Base-by-base conservation (phyloP, 2,329 filamentous ascomycete genomes). In the Apiospora malaysiana region DNA sequence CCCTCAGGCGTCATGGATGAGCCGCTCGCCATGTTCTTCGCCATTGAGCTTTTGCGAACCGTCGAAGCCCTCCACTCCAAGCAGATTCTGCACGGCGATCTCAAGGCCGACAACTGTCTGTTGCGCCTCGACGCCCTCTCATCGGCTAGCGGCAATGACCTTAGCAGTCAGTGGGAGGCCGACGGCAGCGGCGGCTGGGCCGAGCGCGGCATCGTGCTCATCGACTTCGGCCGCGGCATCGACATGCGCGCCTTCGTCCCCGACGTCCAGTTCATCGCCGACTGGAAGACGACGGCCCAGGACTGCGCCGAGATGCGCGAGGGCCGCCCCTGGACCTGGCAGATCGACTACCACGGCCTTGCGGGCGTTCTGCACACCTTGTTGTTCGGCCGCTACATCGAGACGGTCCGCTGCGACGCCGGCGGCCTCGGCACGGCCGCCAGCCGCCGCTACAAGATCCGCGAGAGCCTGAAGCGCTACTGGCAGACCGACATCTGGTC, bases 291-390 rank as follows among this genome's bases (percentile, higher is more conserved):
- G 0, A 90, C 89, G 21, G 88, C 92, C 32, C 92, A 94, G 69
- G 96, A 99, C 82, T 99, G 96, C 81, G 92, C 93, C 23, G 96
- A 99, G 85, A 97, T 98, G 89, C 92, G 95, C 66, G 95, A 99
- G 83, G 89, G 94, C 70, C 89, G 95, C 0, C 94, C 95, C 0
- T 99, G 96, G 96, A 98, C 95, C 1, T 98, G 94, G 85, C 96
- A 99, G 81, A 94, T 98, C 75, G 96, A 99, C 83, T 97, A 98
- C 77, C 94, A 97, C 81, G 96, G 96, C 16, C 87, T 98, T 0
- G 96, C 96, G 0, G 94, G 94, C 5, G 93, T 94, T 32, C 86
- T 98, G 5, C 94, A 99, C 82, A 92, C 90, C 59, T 88, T 99
- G 76, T 88, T 99, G 4, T 99, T 98, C 79, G 95, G 96, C 12